Evolutionary conservation across 2,329 filamentous ascomycete genomes (phyloP).

Genomic region (Trichoderma sp.): DNA sequence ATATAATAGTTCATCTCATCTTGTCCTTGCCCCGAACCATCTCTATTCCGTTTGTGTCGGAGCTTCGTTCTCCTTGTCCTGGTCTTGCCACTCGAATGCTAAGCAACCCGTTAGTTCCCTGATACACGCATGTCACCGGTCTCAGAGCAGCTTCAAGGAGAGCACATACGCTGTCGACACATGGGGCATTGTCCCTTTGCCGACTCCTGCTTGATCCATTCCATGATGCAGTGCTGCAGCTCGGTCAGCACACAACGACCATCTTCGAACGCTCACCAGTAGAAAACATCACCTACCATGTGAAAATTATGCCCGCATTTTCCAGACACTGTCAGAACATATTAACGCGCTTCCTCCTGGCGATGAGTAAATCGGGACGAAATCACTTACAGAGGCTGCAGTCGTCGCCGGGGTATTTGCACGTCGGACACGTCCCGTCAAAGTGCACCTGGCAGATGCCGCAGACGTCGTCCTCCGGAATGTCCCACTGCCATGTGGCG

Average conservation of each 20-base stretch:
- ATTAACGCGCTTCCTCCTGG: conserved; percentile 10
- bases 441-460: conserved; percentile 98
- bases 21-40: not conserved
- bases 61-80: conserved; percentile 41
- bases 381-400: conserved; percentile 87
- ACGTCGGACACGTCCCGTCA: conserved; percentile 95
- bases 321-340: conserved; percentile 71
- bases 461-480: conserved; percentile 95
- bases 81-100: conserved; percentile 49
- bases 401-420: conserved; percentile 96
- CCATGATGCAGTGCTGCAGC: conserved; percentile 83
- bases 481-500: conserved; percentile 96
- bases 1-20: too few relatives aligned
- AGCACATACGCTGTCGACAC: conserved; percentile 82
- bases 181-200: conserved; percentile 95
- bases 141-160: not conserved
- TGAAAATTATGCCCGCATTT: conserved; percentile 98
- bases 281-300: conserved; percentile 63
- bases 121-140: not conserved
- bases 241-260: not conserved
- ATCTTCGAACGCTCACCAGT: not conserved
- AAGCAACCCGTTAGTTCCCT: not conserved
- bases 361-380: too few relatives aligned
- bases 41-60: conserved; percentile 37
- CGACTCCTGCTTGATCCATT: conserved; percentile 94